Evolutionary conservation across 495 filamentous ascomycete species (phyloP).

Genomic region (Aspergillus ostianus): DNA sequence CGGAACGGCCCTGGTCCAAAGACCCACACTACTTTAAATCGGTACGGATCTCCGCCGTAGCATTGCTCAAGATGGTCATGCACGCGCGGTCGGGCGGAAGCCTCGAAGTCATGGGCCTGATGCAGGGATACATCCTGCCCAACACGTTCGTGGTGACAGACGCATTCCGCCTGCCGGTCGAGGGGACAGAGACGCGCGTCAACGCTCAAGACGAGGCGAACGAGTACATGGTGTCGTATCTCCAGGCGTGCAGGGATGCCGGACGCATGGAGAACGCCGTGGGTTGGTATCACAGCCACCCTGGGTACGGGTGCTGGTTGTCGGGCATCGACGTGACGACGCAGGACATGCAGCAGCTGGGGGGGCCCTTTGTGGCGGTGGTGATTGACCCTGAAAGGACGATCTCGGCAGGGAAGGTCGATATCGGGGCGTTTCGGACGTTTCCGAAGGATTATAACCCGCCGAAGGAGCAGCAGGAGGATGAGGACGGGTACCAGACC

Average conservation of each 20-base stretch:
- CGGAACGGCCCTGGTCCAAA: conserved; percentile 73
- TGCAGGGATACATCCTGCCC: conserved; percentile 86
- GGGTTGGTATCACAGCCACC: conserved; percentile 98
- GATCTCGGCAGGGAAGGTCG: conserved; percentile 90
- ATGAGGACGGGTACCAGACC: conserved; percentile 53
- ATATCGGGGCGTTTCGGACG: conserved; percentile 95
- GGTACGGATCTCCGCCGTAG: conserved; percentile 89
- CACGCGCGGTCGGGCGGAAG: conserved; percentile 90
- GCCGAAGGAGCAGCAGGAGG: conserved; percentile 43
- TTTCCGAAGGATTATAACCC: conserved; percentile 74
- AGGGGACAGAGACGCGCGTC: conserved; percentile 96
- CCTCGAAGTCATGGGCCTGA: conserved; percentile 96
- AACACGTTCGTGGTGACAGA: conserved; percentile 92
- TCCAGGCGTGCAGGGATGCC: conserved; percentile 67
- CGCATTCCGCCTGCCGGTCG: conserved; percentile 90
- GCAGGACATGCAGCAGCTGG: conserved; percentile 80
- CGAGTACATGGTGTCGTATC: conserved; percentile 92
- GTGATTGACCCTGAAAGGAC: conserved; percentile 98
- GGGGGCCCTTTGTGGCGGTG: conserved; percentile 91
- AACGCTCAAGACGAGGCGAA: conserved; percentile 94
- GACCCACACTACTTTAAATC: conserved; percentile 89
- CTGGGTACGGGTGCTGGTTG: conserved; percentile 98
- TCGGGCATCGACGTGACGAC: conserved; percentile 93
- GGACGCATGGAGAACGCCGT: conserved; percentile 87
- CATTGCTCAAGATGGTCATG: conserved; percentile 99